A percentile compares a stretch with the other conserved stretches of the same genome.
Evolutionary conservation across 208 protist genomes (phyloP).

Genomic region (Leptomonas seymouri): DNA sequence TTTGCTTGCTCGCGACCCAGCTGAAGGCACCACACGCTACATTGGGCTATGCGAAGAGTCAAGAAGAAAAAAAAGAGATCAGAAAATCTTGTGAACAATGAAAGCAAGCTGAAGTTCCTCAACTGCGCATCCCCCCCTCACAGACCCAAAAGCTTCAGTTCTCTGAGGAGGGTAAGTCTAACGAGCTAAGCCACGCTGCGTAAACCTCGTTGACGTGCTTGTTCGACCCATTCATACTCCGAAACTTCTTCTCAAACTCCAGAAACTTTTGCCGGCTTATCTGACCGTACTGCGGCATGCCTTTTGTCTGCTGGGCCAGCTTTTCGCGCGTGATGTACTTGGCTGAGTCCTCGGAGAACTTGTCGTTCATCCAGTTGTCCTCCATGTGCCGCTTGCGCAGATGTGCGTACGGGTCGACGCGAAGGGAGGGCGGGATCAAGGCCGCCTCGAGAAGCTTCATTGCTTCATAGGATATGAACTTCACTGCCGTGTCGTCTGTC

Average conservation of each 20-base stretch:
- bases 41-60: too few relatives aligned
- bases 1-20: too few relatives aligned
- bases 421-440: conserved; percentile 82
- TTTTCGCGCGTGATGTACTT: conserved; percentile 72
- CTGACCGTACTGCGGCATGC: conserved; percentile 75
- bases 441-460: conserved; percentile 82
- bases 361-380: conserved; percentile 92
- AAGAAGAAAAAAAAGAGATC: background rate
- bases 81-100: conserved; percentile 2
- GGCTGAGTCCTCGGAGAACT: conserved; percentile 81
- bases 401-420: conserved; percentile 84
- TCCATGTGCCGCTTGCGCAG: conserved; percentile 90
- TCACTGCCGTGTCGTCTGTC: conserved; percentile 72
- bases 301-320: conserved; percentile 81
- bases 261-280: conserved; percentile 76
- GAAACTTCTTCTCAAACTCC: conserved; percentile 76
- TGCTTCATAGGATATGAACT: conserved; percentile 90
- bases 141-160: background rate
- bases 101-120: too few relatives aligned
- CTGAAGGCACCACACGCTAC: too few relatives aligned
- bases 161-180: conserved; percentile 11
- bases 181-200: conserved; percentile 76
- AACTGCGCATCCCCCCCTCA: too few relatives aligned
- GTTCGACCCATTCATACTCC: conserved; percentile 58
- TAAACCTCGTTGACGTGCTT: conserved; percentile 83